These are phyloP conservation scores for Xylariaceae sp. DNA, from an alignment of 2,329 filamentous ascomycete genomes.

Conservation along the genomic window DNA sequence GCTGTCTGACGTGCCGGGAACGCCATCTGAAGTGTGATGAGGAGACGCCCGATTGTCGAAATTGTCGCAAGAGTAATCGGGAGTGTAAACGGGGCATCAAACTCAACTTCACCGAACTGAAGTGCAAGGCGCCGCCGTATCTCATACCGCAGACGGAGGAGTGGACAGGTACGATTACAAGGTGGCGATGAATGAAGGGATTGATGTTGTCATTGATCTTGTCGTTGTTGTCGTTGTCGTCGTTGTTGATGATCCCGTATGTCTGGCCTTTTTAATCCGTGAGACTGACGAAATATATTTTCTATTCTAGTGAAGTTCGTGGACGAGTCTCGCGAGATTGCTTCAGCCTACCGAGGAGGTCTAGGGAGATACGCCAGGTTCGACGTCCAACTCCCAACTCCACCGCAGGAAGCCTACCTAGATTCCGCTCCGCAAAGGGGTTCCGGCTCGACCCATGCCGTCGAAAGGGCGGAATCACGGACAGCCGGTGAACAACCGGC, in stretches of 20 bases:
- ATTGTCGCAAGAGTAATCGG: constrained; percentile 83
- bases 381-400: constrained; percentile 35
- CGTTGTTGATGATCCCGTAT: neutral
- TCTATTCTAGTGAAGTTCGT: constrained; percentile 60
- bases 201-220: too few relatives aligned
- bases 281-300: constrained; percentile 10
- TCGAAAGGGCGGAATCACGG: constrained; percentile 22
- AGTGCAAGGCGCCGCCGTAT: constrained; percentile 61
- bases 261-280: neutral
- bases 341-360: constrained; percentile 82
- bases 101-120: constrained; percentile 86
- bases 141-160: constrained; percentile 53
- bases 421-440: constrained; percentile 26
- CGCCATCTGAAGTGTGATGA: constrained; percentile 91
- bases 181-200: neutral
- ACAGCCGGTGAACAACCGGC: constrained; percentile 21
- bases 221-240: constrained; percentile 4
- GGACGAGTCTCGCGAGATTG: constrained; percentile 85
- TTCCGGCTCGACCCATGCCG: constrained; percentile 9
- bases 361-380: constrained; percentile 62
- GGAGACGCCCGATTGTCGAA: constrained; percentile 56
- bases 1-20: constrained; percentile 84
- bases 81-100: constrained; percentile 80
- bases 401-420: constrained; percentile 27
- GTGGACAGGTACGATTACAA: constrained; percentile 49